Evolutionary conservation across 83 land plant species (phyloP).

Genomic region (Picea mariana): DNA sequence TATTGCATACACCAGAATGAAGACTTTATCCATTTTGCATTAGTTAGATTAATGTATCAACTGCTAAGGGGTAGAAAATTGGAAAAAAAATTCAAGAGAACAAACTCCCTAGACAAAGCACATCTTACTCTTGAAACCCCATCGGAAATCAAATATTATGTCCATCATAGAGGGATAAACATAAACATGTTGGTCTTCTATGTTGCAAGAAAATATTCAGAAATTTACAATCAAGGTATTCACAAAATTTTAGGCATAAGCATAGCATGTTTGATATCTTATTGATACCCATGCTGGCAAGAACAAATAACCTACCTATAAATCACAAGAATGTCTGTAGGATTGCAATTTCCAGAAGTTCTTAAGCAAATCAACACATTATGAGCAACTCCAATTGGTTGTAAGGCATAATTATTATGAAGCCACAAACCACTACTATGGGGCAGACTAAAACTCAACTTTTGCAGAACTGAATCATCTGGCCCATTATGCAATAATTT

Average conservation of each 20-base stretch:
- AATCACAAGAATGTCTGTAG: background rate
- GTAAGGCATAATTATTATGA: background rate
- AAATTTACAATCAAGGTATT: background rate
- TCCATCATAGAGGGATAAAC: background rate
- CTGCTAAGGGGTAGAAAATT: no score
- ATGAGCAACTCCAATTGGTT: background rate
- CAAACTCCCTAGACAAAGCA: background rate
- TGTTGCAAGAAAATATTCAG: background rate
- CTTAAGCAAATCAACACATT: background rate
- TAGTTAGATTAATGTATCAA: no score
- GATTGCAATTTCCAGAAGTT: background rate
- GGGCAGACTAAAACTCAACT: background rate
- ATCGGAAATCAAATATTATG: background rate
- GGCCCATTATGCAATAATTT: background rate
- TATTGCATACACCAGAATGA: no score
- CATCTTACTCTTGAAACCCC: background rate
- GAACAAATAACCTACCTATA: background rate
- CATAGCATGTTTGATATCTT: background rate
- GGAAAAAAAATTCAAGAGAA: background rate
- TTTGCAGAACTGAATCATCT: background rate
- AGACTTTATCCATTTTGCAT: no score
- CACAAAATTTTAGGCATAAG: background rate
- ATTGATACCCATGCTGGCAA: background rate
- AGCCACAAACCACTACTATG: background rate
- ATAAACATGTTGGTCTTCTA: no score